These are phyloP conservation scores for Murraya paniculata DNA, from an alignment of 345 rosid genomes.

Conservation along the genomic window DNA sequence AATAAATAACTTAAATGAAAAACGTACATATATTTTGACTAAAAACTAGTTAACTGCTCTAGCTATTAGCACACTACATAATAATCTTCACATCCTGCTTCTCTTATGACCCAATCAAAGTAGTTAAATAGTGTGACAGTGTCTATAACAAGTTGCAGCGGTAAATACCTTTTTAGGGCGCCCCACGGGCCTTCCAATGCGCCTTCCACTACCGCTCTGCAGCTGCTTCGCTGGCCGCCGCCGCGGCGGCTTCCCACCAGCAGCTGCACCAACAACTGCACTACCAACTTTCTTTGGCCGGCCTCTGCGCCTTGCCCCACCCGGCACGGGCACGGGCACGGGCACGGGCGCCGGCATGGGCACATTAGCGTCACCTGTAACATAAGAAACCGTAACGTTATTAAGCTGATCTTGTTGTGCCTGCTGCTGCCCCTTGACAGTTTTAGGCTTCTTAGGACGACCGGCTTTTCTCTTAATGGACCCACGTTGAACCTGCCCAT, in stretches of 20 bases:
- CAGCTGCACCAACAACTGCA: background rate
- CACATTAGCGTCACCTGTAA: background rate
- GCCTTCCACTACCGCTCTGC: conserved; percentile 30
- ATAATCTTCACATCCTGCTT: too few species aligned
- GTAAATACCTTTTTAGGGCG: conserved; percentile 64
- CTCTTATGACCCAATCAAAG: too few species aligned
- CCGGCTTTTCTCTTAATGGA: conserved; percentile 31
- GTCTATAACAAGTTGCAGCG: background rate
- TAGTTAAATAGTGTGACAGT: too few species aligned
- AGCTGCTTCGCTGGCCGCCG: conserved; percentile 54
- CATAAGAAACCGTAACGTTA: background rate
- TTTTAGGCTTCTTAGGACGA: conserved; percentile 39
- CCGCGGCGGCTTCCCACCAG: conserved; percentile 30
- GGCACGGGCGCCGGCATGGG: background rate
- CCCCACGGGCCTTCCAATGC: conserved; percentile 48
- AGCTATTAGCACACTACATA: background rate
- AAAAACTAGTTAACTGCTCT: background rate
- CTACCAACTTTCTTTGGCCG: conserved; percentile 45
- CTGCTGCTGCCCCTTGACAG: conserved; percentile 23
- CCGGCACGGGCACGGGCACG: background rate
- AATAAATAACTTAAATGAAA: background rate
- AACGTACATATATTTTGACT: background rate
- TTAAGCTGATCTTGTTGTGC: conserved; percentile 15
- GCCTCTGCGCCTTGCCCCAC: conserved; percentile 41
- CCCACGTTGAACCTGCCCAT: conserved; percentile 4